These are phyloP conservation scores for Fraxinus angustifolia DNA, from an alignment of 305 asterid species.

Conservation along the genomic window DNA sequence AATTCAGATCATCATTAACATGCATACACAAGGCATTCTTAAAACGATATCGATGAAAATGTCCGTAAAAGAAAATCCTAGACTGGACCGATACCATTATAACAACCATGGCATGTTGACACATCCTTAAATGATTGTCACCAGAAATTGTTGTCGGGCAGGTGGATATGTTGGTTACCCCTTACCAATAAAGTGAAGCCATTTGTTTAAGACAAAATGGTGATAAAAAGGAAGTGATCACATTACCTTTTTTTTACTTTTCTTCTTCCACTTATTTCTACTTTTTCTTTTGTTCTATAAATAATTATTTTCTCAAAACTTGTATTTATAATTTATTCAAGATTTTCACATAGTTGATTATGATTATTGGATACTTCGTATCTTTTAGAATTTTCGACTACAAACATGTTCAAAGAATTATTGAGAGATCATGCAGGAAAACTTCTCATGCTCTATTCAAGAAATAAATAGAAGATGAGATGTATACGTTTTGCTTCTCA, in stretches of 20 bases:
- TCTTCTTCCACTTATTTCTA: neutral
- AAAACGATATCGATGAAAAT: neutral
- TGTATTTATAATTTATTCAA: neutral
- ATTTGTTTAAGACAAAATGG: neutral
- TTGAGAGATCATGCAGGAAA: neutral
- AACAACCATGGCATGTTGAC: conserved; percentile 4
- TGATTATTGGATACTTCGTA: neutral
- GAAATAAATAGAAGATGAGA: neutral
- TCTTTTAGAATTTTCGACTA: neutral
- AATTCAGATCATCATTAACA: neutral
- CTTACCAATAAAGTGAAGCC: neutral
- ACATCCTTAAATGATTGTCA: neutral
- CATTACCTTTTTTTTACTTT: neutral
- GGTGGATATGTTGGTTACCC: neutral
- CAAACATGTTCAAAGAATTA: neutral
- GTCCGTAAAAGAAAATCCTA: neutral
- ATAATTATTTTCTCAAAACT: neutral
- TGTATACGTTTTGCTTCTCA: neutral
- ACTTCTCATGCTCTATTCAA: neutral
- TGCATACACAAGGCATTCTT: neutral
- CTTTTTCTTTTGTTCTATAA: neutral
- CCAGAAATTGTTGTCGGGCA: neutral
- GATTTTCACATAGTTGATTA: neutral
- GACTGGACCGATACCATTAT: neutral
- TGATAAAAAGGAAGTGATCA: neutral